phyloP scores from a whole-genome alignment of 116 monocot genomes.

The Dioscorea cayenensis region DNA sequence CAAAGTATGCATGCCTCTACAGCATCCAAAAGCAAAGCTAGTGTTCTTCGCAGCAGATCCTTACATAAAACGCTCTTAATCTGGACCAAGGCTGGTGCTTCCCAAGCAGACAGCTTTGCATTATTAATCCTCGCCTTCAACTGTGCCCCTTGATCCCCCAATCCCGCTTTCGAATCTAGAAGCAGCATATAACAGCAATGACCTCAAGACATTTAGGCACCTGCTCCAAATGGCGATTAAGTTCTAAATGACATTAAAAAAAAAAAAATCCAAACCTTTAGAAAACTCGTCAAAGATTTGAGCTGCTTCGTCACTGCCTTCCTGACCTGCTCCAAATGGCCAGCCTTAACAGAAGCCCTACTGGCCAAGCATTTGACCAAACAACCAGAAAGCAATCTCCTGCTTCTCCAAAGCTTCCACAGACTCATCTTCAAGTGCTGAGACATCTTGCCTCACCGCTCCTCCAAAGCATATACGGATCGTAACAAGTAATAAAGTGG shows the following conservation, averaged over 20 bases:
- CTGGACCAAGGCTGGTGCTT: slow-evolving; percentile 64
- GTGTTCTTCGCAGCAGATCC: slow-evolving; percentile 86
- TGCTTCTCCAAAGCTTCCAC: slow-evolving; percentile 65
- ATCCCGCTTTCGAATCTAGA: slow-evolving; percentile 84
- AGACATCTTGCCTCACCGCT: slow-evolving; percentile 23
- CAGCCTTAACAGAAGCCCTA: slow-evolving; percentile 19
- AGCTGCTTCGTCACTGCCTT: slow-evolving; percentile 40
- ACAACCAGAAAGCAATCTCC: slow-evolving; percentile 75
- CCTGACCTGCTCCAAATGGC: slow-evolving; percentile 51
- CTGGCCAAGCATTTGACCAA: slow-evolving; percentile 46
- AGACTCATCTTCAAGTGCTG: slow-evolving; percentile 59
- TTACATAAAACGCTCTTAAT: too few species aligned
- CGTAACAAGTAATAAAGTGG: too few species aligned
- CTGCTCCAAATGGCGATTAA: too few species aligned
- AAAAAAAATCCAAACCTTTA: slow-evolving; percentile 41
- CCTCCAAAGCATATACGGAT: too few species aligned
- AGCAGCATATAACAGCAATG: background rate
- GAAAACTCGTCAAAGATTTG: slow-evolving; percentile 72
- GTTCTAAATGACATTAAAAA: too few species aligned
- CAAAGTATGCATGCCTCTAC: too few species aligned
- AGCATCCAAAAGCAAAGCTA: too few species aligned
- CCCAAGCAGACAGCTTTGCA: slow-evolving; percentile 70
- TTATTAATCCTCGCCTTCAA: slow-evolving; percentile 71
- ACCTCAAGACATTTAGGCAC: background rate
- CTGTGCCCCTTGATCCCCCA: slow-evolving; percentile 83